Percentiles rank a stretch among this genome's conserved stretches.
Evolutionary conservation across 176 grass and related monocot genomes (phyloP).

Genomic region (Carex littledalei): DNA sequence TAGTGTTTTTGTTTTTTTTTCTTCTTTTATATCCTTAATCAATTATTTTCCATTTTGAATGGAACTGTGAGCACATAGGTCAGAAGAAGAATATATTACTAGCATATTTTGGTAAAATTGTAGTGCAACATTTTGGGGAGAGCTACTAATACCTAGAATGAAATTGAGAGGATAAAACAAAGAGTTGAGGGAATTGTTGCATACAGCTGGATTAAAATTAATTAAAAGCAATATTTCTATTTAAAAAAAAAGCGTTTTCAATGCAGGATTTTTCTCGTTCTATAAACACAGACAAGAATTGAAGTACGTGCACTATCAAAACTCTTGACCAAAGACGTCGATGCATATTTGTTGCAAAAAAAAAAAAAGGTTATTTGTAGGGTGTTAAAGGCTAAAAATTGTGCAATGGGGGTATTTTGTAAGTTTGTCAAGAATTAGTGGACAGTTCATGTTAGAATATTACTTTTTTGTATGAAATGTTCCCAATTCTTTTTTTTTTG

Average conservation of each 20-base stretch:
- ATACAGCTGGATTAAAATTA: neutral
- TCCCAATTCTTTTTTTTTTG: neutral
- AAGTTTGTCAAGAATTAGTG: neutral
- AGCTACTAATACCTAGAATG: neutral
- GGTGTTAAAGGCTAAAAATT: neutral
- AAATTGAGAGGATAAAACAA: neutral
- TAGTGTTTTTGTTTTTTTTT: neutral
- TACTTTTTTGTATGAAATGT: neutral
- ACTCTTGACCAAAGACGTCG: neutral
- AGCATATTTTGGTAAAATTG: neutral
- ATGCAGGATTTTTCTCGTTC: neutral
- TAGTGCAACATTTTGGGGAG: neutral
- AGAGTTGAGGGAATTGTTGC: neutral
- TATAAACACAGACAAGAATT: neutral
- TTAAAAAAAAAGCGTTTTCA: neutral
- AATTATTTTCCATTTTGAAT: conserved; percentile 3
- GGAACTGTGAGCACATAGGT: neutral
- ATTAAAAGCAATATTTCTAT: neutral
- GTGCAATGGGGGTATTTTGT: neutral
- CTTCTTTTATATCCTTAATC: neutral
- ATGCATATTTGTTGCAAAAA: neutral
- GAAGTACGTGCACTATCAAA: neutral
- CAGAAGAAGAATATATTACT: neutral
- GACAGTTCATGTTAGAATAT: neutral
- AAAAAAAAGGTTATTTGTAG: neutral